Evolutionary conservation across 2,329 filamentous ascomycete species (phyloP), one percentile per base, ranked within the genome.

Genomic region (Beauveria sp.): DNA sequence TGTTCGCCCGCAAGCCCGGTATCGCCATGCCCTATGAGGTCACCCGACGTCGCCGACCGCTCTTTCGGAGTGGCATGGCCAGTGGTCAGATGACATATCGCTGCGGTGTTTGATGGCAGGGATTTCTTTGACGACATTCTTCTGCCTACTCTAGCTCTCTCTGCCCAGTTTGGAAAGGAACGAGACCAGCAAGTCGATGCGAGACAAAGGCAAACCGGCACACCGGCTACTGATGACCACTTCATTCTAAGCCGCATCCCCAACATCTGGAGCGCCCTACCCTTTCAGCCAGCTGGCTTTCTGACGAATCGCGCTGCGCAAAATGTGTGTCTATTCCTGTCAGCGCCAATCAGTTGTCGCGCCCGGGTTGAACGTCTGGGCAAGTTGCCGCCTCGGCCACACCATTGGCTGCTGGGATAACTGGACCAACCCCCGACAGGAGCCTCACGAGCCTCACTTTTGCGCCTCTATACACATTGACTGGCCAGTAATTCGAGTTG

Each of bases 251-350:
- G 12, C n/a, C 49, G 28, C 45, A 20, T 45, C 47, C 42, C 55
- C n/a, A 59, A 51, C 24, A 2, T 52, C 45, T 51, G 47, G 45
- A 40, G 38, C 47, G 47, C 57, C 9, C 57, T 51, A 38, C 22
- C n/a, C 47, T 28, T 52, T 45, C 57, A 59, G 47, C 57, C 57
- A 34, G 47, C 56, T 54, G 7, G 10, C 45, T 52, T 59, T 52
- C 57, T 59, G 47, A 45, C 57, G 57, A 59, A 59, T 52, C 34
- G 34, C 45, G 28, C 38, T 10, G 47, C 20, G 47, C 47, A 59
- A 49, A 59, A 59, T 30, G n/a, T 49, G 34, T 49, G 16, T 22
- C 43, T 59, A 4, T 22, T 59, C 18, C 18, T 45, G 20, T 24
- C 52, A 59, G 47, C 38, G 57, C 57, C 57, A 52, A 52, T 49